Evolutionary conservation across 257 asterid species (phyloP), one percentile per base, ranked within the genome.

Genomic region (Nicotiana tomentosiformis): DNA sequence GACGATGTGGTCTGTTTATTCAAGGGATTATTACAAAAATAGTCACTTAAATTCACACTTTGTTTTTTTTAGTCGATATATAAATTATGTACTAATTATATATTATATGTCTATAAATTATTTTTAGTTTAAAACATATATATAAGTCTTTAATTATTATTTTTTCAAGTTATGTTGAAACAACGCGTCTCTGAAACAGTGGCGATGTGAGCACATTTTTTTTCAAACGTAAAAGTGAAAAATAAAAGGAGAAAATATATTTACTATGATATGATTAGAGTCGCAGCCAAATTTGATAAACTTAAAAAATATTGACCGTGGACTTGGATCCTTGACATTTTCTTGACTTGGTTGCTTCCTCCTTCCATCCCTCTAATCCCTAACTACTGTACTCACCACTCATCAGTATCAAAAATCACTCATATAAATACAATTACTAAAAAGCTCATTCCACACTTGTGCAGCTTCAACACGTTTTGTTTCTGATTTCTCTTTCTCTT

Each of bases 261-360:
- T 56, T 16, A 56, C 10, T 56, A 17, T 56, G 62, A 14, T 17
- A 17, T 56, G 23, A 4, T 56, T 56, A 7, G 62, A 56, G 20
- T 16, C 10, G 80, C 80, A 49, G 80, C 62, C 80, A 49, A 9
- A 74, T 49, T 26, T 74, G 80, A 26, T 74, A 32, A 23, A 49
- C 80, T 26, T 6, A 15, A 49, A 70, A 26, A 17, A 11, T 70
- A 70, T 46, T 72, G 78, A 43, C 60, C 60, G 8, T 4, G 9
- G 51, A 67, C 29, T 67, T 10, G 23, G 14, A 20, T 29, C 6
- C 32, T n/a, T 10, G 66, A 61, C 66, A 4, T 8, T 8, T 67
- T 32, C 72, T 66, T 66, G 62, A 49, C 26, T 74, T 49, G 16
- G 80, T 74, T 74, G 43, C 80, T 74, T 49, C 80, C 60, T 74